Percentiles rank a stretch among this genome's conserved stretches.
These are phyloP conservation scores for Adansonia digitata DNA, from an alignment of 345 rosid species.

Conservation along the genomic window DNA sequence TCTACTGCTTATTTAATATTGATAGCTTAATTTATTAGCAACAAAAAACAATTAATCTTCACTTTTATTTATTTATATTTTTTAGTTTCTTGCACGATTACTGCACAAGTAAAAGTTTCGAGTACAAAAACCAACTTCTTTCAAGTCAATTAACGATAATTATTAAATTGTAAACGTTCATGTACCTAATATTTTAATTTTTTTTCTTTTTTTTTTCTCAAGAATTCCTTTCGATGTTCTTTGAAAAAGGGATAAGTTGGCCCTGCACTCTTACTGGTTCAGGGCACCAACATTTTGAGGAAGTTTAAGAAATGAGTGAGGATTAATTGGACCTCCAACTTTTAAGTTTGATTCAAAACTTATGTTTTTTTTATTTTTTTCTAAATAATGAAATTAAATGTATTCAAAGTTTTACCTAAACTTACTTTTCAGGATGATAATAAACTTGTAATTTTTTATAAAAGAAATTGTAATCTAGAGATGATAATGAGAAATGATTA, in stretches of 20 bases:
- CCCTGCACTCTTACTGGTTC: not conserved
- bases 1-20: not conserved
- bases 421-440: too few relatives aligned
- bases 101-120: not conserved
- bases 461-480: too few relatives aligned
- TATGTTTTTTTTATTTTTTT: not conserved
- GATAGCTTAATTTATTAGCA: not conserved
- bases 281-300: not conserved
- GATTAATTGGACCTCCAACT: not conserved
- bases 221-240: constrained; percentile 2
- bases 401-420: too few relatives aligned
- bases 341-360: not conserved
- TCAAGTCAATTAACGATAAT: not conserved
- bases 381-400: too few relatives aligned
- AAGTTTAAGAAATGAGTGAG: not conserved
- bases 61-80: not conserved
- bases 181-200: not conserved
- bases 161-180: not conserved
- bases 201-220: not conserved
- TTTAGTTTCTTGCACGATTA: not conserved
- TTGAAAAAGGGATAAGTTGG: not conserved
- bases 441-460: too few relatives aligned
- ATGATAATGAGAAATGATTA: too few relatives aligned
- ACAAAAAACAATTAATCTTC: not conserved
- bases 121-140: not conserved